These are phyloP conservation scores for Lolium perenne DNA, from an alignment of 176 grass and related monocot genomes.

Conservation along the genomic window DNA sequence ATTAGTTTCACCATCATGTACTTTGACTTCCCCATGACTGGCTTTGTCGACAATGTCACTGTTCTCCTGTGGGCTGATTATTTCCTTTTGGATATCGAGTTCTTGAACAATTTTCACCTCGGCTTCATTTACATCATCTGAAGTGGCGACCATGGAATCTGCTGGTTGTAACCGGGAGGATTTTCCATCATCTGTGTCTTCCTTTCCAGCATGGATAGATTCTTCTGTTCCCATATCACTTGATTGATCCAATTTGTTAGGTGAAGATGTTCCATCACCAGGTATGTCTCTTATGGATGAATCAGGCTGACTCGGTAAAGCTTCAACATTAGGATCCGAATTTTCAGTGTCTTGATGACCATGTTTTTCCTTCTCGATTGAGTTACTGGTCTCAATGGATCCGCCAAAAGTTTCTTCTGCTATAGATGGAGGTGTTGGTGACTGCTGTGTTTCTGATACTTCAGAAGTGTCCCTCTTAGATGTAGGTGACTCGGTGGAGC, in stretches of 20 bases:
- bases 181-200: constrained; percentile 40
- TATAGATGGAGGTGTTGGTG: constrained; percentile 19
- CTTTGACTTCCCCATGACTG: constrained; percentile 45
- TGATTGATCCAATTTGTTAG: constrained; percentile 54
- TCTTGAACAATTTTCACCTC: constrained; percentile 36
- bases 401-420: constrained; percentile 36
- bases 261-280: constrained; percentile 43
- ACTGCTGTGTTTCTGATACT: constrained; percentile 38
- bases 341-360: constrained; percentile 39
- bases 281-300: constrained; percentile 30
- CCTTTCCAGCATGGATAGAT: constrained; percentile 44
- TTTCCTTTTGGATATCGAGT: constrained; percentile 45
- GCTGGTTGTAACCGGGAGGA: constrained; percentile 7
- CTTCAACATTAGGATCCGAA: constrained; percentile 29
- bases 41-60: constrained; percentile 41
- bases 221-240: constrained; percentile 36
- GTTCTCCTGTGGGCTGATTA: constrained; percentile 45
- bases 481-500: constrained; percentile 32
- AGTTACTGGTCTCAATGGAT: constrained; percentile 32
- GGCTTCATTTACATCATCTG: constrained; percentile 42
- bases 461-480: constrained; percentile 12
- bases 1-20: constrained; percentile 41
- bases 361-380: constrained; percentile 39
- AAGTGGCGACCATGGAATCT: constrained; percentile 23
- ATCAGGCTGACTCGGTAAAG: constrained; percentile 33